Base-by-base conservation (phyloP, 176 grass and related monocot species). In the Avena sativa region DNA sequence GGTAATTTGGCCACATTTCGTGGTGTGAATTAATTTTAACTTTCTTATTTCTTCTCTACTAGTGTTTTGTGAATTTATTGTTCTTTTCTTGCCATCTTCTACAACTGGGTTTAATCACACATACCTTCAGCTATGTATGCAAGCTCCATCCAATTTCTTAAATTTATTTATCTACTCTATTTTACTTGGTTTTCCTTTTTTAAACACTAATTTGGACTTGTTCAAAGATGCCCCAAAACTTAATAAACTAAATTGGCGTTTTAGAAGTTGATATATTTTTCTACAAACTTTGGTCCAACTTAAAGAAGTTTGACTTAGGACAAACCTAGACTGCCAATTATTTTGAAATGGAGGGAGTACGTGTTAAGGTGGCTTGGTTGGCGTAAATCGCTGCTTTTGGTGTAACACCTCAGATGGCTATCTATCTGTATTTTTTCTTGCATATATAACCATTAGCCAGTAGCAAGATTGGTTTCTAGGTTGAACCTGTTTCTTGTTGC, bases 1-100 rank as follows among this genome's bases (percentile, higher is more conserved):
- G 92, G 92, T 93, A 79, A 87, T 53, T 74, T 50, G 74, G 13
- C 48, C 11, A 3, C n/a, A 69, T 86, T 46, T 13, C 20, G 1
- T 78, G 28, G 72, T 64, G 19, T 53, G 47, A 67, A 30, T 34
- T 85, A 51, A 7, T 52, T 76, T 75, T 8, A 76, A 49, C 43
- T n/a, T 12, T 8, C 14, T 13, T 65, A 76, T 76, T 48, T 64
- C 19, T 52, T 28, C 15, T 76, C 10, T 36, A 65, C 12, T 85
- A 76, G 49, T 63, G n/a, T 14, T 84, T 5, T 65, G 44, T 59
- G 48, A 30, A 65, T 79, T 74, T 67, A 20, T 69, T 79, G 44
- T 65, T 52, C 13, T 85, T 85, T 50, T 52, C 16, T 10, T 49
- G 46, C 49, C 17, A 23, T 17, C 12, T 8, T 53, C 32, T 69